Conservation (phyloP, 257 asterid species). For the Nicotiana sylvestris region DNA sequence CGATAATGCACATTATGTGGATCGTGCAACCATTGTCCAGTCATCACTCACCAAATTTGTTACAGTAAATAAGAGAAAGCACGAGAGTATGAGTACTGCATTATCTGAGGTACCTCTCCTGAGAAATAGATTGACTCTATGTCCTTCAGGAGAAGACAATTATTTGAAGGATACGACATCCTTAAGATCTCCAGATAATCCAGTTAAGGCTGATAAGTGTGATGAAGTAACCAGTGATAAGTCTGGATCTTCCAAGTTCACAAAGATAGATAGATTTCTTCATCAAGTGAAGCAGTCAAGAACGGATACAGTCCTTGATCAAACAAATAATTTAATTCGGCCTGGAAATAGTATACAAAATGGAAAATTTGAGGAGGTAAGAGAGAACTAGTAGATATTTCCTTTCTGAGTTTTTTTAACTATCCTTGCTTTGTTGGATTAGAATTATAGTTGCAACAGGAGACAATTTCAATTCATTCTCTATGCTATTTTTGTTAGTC, state of each 20-base stretch:
- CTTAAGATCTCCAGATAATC: conserved; percentile 32
- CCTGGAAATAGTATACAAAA: conserved; percentile 19
- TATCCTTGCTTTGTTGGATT: not conserved
- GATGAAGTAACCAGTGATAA: conserved; percentile 20
- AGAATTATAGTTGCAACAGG: not conserved
- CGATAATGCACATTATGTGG: conserved; percentile 20
- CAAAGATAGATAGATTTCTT: conserved; percentile 26
- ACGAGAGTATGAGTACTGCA: conserved; percentile 50
- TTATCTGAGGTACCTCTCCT: conserved; percentile 87
- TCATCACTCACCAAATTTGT: conserved; percentile 73
- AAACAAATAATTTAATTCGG: conserved; percentile 31
- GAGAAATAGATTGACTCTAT: conserved; percentile 46
- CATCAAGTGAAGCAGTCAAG: conserved; percentile 26
- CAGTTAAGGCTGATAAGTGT: conserved; percentile 28
- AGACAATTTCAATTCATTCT: not conserved
- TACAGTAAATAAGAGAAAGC: conserved; percentile 74
- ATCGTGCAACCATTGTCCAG: conserved; percentile 43
- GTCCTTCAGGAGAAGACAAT: conserved; percentile 35
- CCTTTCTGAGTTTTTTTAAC: not conserved
- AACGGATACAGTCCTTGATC: conserved; percentile 9
- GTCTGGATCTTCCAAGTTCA: conserved; percentile 31
- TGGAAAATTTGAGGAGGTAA: conserved; percentile 11
- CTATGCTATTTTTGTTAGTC: not conserved
- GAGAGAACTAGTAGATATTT: not conserved
- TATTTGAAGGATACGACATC: conserved; percentile 25